phyloP scores from a whole-genome alignment of 345 rosid genomes.

The Salix brachista region DNA sequence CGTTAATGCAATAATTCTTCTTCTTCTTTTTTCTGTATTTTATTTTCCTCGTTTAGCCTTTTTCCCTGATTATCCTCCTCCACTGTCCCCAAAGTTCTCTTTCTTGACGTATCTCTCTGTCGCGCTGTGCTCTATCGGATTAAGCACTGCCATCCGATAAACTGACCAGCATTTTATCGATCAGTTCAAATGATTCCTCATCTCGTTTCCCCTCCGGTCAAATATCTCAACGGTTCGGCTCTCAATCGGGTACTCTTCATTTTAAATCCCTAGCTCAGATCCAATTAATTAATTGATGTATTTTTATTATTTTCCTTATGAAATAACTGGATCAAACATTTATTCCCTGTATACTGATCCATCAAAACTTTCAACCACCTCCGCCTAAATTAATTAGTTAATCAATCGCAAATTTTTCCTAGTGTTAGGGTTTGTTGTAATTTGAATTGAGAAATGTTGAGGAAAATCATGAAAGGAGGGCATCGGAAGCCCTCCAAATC shows the following conservation, averaged over 20 bases:
- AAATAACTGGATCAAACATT: neutral
- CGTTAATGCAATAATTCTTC: neutral
- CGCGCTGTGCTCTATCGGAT: conserved; percentile 4
- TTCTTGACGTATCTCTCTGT: neutral
- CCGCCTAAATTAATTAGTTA: neutral
- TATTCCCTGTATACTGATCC: conserved; percentile 28
- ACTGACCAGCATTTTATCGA: conserved; percentile 8
- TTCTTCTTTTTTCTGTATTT: neutral
- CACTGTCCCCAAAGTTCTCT: neutral
- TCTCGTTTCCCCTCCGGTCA: neutral
- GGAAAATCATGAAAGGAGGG: conserved; percentile 80
- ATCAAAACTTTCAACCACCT: neutral
- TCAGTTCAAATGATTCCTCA: neutral
- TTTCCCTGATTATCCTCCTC: conserved; percentile 1
- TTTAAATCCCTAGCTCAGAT: conserved; percentile 11
- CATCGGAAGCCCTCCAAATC: conserved; percentile 63
- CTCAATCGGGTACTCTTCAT: conserved; percentile 14
- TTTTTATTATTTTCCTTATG: neutral
- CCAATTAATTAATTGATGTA: neutral
- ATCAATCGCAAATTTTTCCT: neutral
- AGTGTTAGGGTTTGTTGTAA: conserved; percentile 22
- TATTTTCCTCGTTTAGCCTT: neutral
- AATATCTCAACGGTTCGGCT: conserved; percentile 1
- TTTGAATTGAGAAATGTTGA: conserved; percentile 44
- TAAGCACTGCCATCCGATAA: conserved; percentile 23